Base-by-base conservation (phyloP, 345 rosid species). In the Kernera saxatilis region DNA sequence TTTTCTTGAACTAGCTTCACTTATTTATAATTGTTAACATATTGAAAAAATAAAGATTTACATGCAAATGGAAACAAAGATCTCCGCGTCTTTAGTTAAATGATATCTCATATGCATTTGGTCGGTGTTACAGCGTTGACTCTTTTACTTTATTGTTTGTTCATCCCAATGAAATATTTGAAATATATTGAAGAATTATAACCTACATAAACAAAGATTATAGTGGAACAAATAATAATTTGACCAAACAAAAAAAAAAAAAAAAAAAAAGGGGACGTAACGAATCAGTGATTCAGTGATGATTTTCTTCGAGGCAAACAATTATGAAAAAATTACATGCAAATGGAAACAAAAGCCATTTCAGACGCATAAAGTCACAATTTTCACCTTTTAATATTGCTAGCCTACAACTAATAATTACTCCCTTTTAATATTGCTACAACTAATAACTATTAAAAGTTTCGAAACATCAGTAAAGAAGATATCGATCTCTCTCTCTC, bases 51-150 rank as follows among this genome's bases (percentile, higher is more conserved):
- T 1, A 64, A 14, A 71, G 54, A 55, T 44, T 22, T 27, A 40
- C 37, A 39, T 66, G 61, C 62, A 66, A 58, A 50, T 63, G 36
- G 53, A 46, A 50, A 73, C 61, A 66, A 57, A 73, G 51, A 66
- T 73, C 67, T 57, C 53, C 61, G 72, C 37, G 53, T 18, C 67
- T 66, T 49, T 19, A 39, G 77, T 73, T 48, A 64, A 15, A 13
- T 27, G 66, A 55, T 54, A 73, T 57, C 72, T 66, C 61, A 48
- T 30, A 4, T 17, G 44, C 59, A 46, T 73, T 36, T 57, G 72
- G 77, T 74, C 78, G 67, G 78, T 67, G 78, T 67, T 32, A 29
- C 5, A 66, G n/a, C 60, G 78, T 74, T 74, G 78, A 66, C 78
- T 54, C n/a, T 54, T 63, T 30, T 13, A 17, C 17, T 26, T 55